Percentiles rank a stretch among this genome's conserved stretches.
Conservation (phyloP, 164 flowering plant species). For the Nymphaea thermarum region DNA sequence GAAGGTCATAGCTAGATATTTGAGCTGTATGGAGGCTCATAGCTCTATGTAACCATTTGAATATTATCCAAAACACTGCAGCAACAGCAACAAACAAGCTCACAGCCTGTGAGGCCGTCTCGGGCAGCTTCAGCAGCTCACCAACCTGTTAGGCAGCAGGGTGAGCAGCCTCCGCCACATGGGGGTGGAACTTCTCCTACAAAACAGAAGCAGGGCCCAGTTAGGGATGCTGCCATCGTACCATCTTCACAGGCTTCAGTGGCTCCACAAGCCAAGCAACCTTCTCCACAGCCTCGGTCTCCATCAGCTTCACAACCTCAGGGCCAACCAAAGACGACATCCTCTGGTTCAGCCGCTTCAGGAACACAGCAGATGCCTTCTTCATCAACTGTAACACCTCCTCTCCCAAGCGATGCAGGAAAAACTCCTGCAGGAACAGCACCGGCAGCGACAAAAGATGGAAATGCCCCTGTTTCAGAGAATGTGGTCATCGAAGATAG, state of each 20-base stretch:
- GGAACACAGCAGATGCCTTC: constrained; percentile 7
- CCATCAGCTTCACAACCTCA: not conserved
- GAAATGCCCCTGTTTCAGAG: constrained; percentile 21
- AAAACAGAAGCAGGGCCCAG: not conserved
- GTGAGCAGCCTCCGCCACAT: constrained; percentile 31
- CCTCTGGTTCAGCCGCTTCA: constrained; percentile 17
- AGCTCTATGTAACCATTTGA: too few species aligned
- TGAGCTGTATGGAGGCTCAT: too few species aligned
- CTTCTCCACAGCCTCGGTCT: constrained; percentile 11
- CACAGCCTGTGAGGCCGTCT: constrained; percentile 20
- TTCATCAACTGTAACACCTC: constrained; percentile 10
- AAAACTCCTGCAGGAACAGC: constrained; percentile 19
- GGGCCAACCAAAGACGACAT: constrained; percentile 19
- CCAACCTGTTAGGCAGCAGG: constrained; percentile 19
- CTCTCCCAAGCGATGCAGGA: constrained; percentile 20
- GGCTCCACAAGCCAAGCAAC: constrained; percentile 12
- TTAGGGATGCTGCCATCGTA: not conserved
- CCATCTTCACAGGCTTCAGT: constrained; percentile 18
- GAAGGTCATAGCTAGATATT: too few species aligned
- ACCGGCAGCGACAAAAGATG: constrained; percentile 18
- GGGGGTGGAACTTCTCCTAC: not conserved
- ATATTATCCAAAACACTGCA: constrained; percentile 17
- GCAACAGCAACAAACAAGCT: constrained; percentile 28
- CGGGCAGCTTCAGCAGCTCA: constrained; percentile 22
- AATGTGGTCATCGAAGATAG: constrained; percentile 55